Evolutionary conservation across 208 protist genomes (phyloP).

Genomic region (Acanthamoeba triangularis): DNA sequence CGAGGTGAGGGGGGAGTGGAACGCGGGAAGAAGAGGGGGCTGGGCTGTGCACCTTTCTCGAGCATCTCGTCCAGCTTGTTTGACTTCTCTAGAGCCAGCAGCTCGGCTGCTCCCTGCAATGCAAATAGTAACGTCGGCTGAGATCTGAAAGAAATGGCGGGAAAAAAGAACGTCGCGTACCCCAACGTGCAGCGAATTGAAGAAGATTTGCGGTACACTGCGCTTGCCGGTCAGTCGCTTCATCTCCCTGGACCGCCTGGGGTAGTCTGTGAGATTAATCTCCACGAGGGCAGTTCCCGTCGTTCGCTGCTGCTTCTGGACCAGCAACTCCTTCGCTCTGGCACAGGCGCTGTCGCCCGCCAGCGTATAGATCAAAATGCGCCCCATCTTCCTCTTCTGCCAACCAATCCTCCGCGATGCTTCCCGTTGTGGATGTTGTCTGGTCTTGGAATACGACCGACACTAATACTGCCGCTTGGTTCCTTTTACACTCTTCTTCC

Average conservation of each 20-base stretch:
- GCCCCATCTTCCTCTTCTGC: background rate
- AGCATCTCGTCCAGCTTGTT: conserved; percentile 62
- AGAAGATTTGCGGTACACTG: conserved; percentile 46
- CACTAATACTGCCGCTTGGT: background rate
- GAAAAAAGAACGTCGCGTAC: background rate
- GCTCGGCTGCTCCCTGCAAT: conserved; percentile 20
- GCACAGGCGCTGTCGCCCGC: conserved; percentile 1
- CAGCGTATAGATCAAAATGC: conserved; percentile 18
- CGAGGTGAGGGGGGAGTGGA: background rate
- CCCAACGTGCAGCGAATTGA: conserved; percentile 21
- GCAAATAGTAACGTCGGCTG: background rate
- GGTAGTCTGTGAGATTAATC: conserved; percentile 42
- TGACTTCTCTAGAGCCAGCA: background rate
- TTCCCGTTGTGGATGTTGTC: background rate
- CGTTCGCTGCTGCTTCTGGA: background rate
- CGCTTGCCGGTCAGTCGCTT: conserved; percentile 37
- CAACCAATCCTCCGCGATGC: background rate
- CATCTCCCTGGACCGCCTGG: conserved; percentile 19
- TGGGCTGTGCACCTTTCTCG: conserved; percentile 21
- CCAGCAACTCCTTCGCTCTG: conserved; percentile 6
- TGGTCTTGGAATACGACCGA: background rate
- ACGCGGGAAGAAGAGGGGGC: background rate
- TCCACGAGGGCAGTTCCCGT: background rate
- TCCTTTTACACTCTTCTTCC: background rate
- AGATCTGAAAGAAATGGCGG: background rate